Evolutionary conservation across 176 grass and related monocot genomes (phyloP).

Genomic region (Triticum timopheevii): DNA sequence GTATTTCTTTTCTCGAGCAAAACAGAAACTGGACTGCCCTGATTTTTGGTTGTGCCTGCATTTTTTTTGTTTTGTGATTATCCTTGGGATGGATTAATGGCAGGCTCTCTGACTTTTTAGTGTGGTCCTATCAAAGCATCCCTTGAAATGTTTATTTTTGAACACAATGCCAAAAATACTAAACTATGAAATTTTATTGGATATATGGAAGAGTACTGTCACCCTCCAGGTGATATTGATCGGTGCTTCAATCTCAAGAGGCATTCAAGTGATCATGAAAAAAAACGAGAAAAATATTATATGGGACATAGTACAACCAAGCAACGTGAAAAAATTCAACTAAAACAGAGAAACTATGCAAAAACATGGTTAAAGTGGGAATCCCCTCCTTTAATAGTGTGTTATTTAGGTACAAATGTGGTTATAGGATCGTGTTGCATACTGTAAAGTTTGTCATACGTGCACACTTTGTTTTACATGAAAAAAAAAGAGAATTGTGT

Average conservation of each 20-base stretch:
- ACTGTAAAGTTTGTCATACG: too few relatives aligned
- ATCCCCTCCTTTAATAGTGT: too few relatives aligned
- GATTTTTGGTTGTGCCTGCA: background rate
- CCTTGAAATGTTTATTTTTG: background rate
- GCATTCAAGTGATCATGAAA: background rate
- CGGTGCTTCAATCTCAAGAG: background rate
- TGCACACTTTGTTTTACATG: too few relatives aligned
- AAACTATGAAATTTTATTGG: background rate
- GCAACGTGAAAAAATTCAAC: background rate
- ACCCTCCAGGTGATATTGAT: background rate
- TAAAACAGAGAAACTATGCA: background rate
- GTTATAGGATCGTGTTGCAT: too few relatives aligned
- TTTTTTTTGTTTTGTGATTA: background rate
- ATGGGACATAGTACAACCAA: background rate
- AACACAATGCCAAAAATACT: background rate
- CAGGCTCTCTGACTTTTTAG: background rate
- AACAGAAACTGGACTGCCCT: background rate
- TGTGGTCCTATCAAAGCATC: background rate
- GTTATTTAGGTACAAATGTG: too few relatives aligned
- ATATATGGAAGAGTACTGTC: background rate
- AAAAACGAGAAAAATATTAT: background rate
- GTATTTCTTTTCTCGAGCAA: background rate
- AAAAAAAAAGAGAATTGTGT: too few relatives aligned
- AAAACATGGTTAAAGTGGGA: too few relatives aligned
- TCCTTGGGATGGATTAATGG: background rate